Evolutionary conservation across 1,284 basidiomycete species (phyloP).

Genomic region (Fomes fomentarius): DNA sequence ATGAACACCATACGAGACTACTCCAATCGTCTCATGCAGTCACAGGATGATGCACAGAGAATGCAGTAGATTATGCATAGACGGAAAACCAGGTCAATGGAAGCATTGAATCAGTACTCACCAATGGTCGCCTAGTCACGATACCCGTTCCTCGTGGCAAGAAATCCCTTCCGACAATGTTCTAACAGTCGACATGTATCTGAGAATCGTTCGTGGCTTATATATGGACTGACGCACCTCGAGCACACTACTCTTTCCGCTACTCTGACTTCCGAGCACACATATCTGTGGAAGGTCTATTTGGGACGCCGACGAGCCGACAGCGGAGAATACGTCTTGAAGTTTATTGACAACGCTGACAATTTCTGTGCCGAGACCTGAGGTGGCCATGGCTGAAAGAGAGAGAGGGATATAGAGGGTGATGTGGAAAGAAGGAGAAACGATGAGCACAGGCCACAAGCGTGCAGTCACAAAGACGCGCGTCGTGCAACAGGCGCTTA

Average conservation of each 20-base stretch:
- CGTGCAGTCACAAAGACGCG: slow-evolving; percentile 22
- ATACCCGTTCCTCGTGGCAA: slow-evolving; percentile 97
- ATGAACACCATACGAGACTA: too few relatives aligned
- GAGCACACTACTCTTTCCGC: slow-evolving; percentile 86
- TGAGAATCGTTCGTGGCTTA: not conserved
- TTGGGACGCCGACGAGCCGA: slow-evolving; percentile 71
- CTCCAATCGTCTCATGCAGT: too few relatives aligned
- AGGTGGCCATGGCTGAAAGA: slow-evolving; percentile 49
- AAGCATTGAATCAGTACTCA: slow-evolving; percentile 39
- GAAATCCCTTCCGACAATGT: slow-evolving; percentile 97
- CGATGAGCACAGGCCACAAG: slow-evolving; percentile 20
- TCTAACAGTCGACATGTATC: slow-evolving; percentile 50
- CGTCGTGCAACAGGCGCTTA: slow-evolving; percentile 19
- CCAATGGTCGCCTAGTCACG: slow-evolving; percentile 93
- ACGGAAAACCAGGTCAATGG: too few relatives aligned
- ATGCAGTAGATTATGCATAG: too few relatives aligned
- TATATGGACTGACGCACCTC: slow-evolving; percentile 55
- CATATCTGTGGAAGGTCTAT: slow-evolving; percentile 90
- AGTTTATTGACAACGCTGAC: slow-evolving; percentile 81
- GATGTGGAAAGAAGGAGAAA: slow-evolving; percentile 21
- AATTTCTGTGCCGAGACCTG: slow-evolving; percentile 75
- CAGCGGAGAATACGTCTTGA: slow-evolving; percentile 84
- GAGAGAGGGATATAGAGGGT: slow-evolving; percentile 6
- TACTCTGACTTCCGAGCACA: slow-evolving; percentile 84
- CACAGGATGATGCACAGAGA: too few relatives aligned